Evolutionary conservation across 163 green algal species (phyloP).

Genomic region (Chloromonas sp.): DNA sequence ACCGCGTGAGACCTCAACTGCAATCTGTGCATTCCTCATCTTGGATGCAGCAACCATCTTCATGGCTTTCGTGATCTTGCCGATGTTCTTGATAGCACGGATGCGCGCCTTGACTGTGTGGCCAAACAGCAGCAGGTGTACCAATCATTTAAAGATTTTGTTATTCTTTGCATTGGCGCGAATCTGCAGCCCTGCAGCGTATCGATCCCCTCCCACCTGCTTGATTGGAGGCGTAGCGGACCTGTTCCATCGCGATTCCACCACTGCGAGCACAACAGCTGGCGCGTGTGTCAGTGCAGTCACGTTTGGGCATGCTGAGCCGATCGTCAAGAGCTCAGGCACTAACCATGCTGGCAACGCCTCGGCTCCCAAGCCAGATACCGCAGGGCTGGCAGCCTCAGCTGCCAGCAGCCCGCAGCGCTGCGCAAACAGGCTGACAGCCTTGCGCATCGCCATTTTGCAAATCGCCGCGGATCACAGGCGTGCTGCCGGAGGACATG

Average conservation of each 20-base stretch:
- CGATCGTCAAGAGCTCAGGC: neutral
- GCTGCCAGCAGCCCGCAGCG: neutral
- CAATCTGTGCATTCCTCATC: constrained; percentile 84
- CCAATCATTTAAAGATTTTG: neutral
- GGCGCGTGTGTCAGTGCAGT: neutral
- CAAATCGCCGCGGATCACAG: too few relatives aligned
- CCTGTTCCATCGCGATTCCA: constrained; percentile 8
- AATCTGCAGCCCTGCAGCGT: neutral
- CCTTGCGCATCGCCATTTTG: constrained; percentile 6
- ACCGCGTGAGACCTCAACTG: constrained; percentile 77
- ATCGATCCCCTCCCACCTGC: constrained; percentile 33
- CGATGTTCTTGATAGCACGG: constrained; percentile 94
- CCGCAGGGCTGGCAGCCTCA: neutral
- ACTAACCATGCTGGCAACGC: neutral
- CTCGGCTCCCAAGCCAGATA: neutral
- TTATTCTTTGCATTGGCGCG: too few relatives aligned
- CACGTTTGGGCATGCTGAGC: neutral
- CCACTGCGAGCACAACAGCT: neutral
- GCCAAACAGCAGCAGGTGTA: neutral
- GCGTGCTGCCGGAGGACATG: too few relatives aligned
- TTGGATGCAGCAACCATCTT: constrained; percentile 99
- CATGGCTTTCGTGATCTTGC: constrained; percentile 99
- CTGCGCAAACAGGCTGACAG: constrained; percentile 3
- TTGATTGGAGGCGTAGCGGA: constrained; percentile 59
- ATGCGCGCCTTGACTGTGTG: constrained; percentile 93